Base-by-base conservation (phyloP, 371 early-diverging fungal genomes). In the Chytridiales sp. region DNA sequence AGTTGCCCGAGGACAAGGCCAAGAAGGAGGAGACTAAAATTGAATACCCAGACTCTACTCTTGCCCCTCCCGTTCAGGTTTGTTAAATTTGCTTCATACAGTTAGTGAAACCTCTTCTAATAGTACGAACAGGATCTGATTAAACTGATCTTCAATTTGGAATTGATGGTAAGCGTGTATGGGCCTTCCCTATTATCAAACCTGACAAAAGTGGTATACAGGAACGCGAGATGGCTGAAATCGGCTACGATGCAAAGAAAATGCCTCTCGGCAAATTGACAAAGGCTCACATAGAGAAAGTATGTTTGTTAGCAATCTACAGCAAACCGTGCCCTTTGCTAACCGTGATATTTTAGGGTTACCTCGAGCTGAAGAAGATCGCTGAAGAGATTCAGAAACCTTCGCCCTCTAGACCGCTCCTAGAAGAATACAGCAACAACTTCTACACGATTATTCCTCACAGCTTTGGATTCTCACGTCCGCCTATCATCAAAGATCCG, bases 391-490 rank as follows among this genome's bases (percentile, higher is more conserved):
- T 82, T 11, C 22, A 63, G 32, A 47, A 24, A 35, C 29, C 34
- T 1, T 15, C 13, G 17, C 59, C 62, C 4, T 34, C 42, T n/a
- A 19, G 19, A 1, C 17, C 24, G 27, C 11, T 31, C 22, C 53
- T 74, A 8, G 24, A 26, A 31, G 67, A 69, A 1, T 72, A 79
- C 27, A 72, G 77, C 4, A 70, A 70, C 47, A 56, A 74, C 19
- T 85, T 82, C 64, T 84, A 80, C 62, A 77, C 85, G 2, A 74
- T 77, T 27, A 85, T 85, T 42, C 86, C 86, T 1, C 83, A 85
- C 59, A 69, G 61, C 32, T 85, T 82, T 71, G 83, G 82, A 8
- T 52, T 62, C 34, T 31, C 30, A n/a, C 43, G 38, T 9, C 85
- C 85, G 11, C 75, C 81, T 13, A 46, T 84, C 31, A 76, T 83